phyloP scores from a whole-genome alignment of 2,329 filamentous ascomycete species.

The Tolypocladium ovalisporum region DNA sequence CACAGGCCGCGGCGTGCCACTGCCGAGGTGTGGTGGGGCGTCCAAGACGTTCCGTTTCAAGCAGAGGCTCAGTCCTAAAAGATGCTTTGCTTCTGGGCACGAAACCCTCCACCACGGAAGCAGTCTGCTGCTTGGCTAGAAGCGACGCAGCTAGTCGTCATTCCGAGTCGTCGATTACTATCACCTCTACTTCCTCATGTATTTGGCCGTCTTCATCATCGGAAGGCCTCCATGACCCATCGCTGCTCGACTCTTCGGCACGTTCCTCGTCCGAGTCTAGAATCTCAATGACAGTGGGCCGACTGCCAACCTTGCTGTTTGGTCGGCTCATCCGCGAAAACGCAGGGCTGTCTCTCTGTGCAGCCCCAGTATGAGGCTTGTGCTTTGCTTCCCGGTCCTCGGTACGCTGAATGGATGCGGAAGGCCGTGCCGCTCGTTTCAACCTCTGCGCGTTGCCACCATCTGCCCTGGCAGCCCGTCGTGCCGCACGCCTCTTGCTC shows the following conservation, averaged over 20 bases:
- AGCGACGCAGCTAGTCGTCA: background rate
- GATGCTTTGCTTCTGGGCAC: no score
- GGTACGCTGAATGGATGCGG: background rate
- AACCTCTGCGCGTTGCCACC: background rate
- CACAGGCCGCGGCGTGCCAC: background rate
- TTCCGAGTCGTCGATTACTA: background rate
- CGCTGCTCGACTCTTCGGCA: background rate
- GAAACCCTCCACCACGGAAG: background rate
- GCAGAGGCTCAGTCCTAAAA: no score
- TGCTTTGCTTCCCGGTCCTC: background rate
- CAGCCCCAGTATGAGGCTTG: background rate
- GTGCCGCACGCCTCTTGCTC: background rate
- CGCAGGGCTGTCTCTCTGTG: background rate
- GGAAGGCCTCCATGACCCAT: background rate
- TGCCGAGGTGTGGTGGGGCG: background rate
- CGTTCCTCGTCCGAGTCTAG: background rate
- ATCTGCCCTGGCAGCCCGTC: background rate
- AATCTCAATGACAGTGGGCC: background rate
- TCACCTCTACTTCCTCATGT: background rate
- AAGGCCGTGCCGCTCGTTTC: background rate
- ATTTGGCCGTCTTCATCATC: background rate
- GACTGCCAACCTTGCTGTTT: background rate
- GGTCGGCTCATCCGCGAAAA: background rate
- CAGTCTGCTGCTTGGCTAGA: background rate
- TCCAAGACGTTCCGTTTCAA: no score